phyloP scores from a whole-genome alignment of 2,329 filamentous ascomycete genomes.

The Microcera coccophila region DNA sequence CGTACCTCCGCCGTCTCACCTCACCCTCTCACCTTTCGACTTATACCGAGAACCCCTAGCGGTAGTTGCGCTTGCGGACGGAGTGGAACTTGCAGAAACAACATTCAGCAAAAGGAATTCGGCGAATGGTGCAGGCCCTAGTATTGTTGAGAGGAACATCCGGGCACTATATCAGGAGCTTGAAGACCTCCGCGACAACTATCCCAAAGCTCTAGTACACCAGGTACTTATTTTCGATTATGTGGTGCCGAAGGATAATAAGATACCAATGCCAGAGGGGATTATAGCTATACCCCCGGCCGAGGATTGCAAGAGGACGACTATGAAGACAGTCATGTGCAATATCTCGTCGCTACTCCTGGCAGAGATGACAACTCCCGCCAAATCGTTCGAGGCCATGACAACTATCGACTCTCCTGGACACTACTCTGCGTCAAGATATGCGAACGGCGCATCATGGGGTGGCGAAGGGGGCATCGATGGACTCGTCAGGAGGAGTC shows the following conservation, averaged over 20 bases:
- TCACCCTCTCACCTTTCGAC: conserved; percentile 83
- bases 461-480: conserved; percentile 37
- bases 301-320: conserved; percentile 68
- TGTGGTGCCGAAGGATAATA: conserved; percentile 42
- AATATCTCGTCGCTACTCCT: conserved; percentile 71
- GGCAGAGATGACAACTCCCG: conserved; percentile 70
- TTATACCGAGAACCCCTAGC: conserved; percentile 80
- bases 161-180: conserved; percentile 63
- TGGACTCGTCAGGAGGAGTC: conserved; percentile 48
- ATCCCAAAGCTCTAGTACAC: conserved; percentile 72
- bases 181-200: conserved; percentile 65
- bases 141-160: conserved; percentile 54
- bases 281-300: conserved; percentile 67
- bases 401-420: conserved; percentile 75
- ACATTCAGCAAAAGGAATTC: conserved; percentile 54
- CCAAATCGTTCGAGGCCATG: conserved; percentile 68
- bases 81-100: conserved; percentile 58
- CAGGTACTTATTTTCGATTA: conserved; percentile 79
- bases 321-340: conserved; percentile 76
- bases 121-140: conserved; percentile 46
- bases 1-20: conserved; percentile 72
- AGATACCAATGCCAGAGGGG: conserved; percentile 58
- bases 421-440: conserved; percentile 39
- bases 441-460: conserved; percentile 42
- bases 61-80: conserved; percentile 82